Conservation (phyloP, 2,329 filamentous ascomycete species). For the Alternaria sp. region DNA sequence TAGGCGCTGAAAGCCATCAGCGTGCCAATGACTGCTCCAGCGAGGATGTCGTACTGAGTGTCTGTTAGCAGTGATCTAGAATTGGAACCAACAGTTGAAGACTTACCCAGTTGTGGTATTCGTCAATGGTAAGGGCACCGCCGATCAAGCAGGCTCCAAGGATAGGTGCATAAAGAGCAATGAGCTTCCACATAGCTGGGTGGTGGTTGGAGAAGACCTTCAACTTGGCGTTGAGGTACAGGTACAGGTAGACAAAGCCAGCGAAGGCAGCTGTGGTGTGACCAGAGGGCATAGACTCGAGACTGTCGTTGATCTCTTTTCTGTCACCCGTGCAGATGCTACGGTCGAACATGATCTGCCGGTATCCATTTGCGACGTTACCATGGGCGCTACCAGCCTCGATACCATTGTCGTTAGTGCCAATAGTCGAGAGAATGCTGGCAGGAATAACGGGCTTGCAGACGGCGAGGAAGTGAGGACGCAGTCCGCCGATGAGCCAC, state of each 20-base stretch:
- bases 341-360: slow-evolving; percentile 71
- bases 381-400: slow-evolving; percentile 60
- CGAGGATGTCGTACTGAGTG: slow-evolving; percentile 73
- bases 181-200: slow-evolving; percentile 76
- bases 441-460: slow-evolving; percentile 69
- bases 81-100: not conserved
- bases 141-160: slow-evolving; percentile 73
- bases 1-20: slow-evolving; percentile 71
- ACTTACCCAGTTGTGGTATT: slow-evolving; percentile 67
- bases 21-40: slow-evolving; percentile 71
- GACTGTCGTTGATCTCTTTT: slow-evolving; percentile 70
- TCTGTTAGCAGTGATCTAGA: not conserved
- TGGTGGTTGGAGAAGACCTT: slow-evolving; percentile 79
- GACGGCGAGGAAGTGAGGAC: slow-evolving; percentile 74
- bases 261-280: slow-evolving; percentile 78
- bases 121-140: slow-evolving; percentile 73
- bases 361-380: slow-evolving; percentile 61
- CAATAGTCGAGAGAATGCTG: slow-evolving; percentile 37
- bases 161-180: slow-evolving; percentile 70
- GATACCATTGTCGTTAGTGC: slow-evolving; percentile 31
- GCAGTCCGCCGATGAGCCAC: slow-evolving; percentile 71
- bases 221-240: slow-evolving; percentile 81
- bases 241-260: slow-evolving; percentile 72
- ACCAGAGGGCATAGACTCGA: slow-evolving; percentile 76
- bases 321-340: slow-evolving; percentile 74